Evolutionary conservation across 1,284 basidiomycete genomes (phyloP).

Genomic region (Melampsora abietis-canadensis): DNA sequence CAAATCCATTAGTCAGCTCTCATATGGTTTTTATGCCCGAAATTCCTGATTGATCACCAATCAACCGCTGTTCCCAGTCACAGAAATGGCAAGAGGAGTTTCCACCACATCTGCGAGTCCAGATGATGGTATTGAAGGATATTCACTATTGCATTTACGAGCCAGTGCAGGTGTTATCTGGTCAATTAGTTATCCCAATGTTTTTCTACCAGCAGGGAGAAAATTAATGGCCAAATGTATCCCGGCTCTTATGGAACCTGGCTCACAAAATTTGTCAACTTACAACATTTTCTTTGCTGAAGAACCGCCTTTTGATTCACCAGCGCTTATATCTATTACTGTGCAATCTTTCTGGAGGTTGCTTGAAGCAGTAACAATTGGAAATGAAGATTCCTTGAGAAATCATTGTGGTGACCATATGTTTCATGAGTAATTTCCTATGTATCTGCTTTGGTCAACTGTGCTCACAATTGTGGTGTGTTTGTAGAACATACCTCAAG

Average conservation of each 20-base stretch:
- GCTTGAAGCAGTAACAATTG: too few species aligned
- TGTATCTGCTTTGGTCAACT: too few species aligned
- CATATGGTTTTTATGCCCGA: slow-evolving; percentile 2
- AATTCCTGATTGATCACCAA: neutral
- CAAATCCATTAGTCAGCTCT: neutral
- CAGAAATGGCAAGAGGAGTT: neutral
- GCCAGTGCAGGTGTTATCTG: neutral
- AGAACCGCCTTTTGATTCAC: neutral
- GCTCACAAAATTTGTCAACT: neutral
- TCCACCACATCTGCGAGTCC: neutral
- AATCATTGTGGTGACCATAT: too few species aligned
- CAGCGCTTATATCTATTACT: neutral
- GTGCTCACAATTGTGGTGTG: too few species aligned
- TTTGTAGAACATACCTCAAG: neutral
- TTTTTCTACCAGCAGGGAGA: slow-evolving; percentile 1
- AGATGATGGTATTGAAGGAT: neutral
- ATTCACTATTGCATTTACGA: slow-evolving; percentile 17
- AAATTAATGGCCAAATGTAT: neutral
- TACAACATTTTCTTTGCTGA: neutral
- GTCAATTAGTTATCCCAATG: slow-evolving; percentile 1
- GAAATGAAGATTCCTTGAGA: too few species aligned
- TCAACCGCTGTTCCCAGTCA: neutral
- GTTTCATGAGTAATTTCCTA: too few species aligned
- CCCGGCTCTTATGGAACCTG: neutral
- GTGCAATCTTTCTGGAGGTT: neutral